These are phyloP conservation scores for Fusarium nematophilum DNA, from an alignment of 2,329 filamentous ascomycete genomes.

Conservation along the genomic window DNA sequence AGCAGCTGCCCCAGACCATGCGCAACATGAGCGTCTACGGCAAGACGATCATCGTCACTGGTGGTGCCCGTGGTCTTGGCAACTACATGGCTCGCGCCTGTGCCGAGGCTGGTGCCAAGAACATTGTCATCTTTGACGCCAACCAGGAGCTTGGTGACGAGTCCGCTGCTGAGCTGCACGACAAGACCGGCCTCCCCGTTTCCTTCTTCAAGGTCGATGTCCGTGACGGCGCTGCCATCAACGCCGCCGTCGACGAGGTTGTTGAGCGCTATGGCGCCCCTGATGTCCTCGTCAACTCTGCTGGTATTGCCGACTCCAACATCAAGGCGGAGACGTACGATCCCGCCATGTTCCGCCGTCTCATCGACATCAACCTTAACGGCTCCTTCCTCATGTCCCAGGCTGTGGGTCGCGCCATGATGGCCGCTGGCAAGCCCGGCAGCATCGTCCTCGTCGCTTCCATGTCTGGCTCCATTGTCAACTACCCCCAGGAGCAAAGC, in stretches of 20 bases:
- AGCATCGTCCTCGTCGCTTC: constrained; percentile 81
- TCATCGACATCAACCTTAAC: constrained; percentile 85
- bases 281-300: constrained; percentile 82
- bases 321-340: constrained; percentile 85
- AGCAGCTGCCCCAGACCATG: constrained; percentile 71
- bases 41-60: constrained; percentile 79
- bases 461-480: constrained; percentile 87
- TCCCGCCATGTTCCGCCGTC: constrained; percentile 78
- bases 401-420: constrained; percentile 78
- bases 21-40: constrained; percentile 75
- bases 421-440: constrained; percentile 75
- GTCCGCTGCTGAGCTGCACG: constrained; percentile 75
- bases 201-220: constrained; percentile 85
- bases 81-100: constrained; percentile 84
- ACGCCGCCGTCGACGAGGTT: constrained; percentile 74
- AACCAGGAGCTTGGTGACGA: constrained; percentile 80
- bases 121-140: constrained; percentile 80
- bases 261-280: constrained; percentile 74
- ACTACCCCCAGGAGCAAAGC: constrained; percentile 85
- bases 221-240: constrained; percentile 76
- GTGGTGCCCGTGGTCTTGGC: constrained; percentile 80
- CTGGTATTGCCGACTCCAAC: constrained; percentile 85
- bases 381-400: constrained; percentile 83
- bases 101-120: constrained; percentile 79
- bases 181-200: constrained; percentile 78